Base-by-base conservation (phyloP, 2,329 filamentous ascomycete genomes). In the Fusarium armeniacum region DNA sequence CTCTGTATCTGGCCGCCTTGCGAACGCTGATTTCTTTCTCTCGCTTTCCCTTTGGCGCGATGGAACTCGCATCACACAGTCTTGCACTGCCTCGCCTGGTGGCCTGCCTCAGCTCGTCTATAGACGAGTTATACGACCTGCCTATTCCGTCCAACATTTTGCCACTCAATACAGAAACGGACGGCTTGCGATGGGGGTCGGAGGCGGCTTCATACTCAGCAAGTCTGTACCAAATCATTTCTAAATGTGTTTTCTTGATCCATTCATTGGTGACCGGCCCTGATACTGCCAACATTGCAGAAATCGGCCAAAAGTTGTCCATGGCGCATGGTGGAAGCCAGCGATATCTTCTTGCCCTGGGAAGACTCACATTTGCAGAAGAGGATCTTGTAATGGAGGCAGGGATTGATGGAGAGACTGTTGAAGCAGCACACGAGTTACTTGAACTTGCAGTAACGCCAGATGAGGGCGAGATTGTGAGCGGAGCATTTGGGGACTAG, bases 371-470 rank as follows among this genome's bases (percentile, higher is more conserved):
- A 0, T 98, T 97, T 77, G 90, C 89, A 8, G 88, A 90, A 51
- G 93, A 97, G 65, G 91, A 93, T 32, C 79, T 92, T 11, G 86
- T 96, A 13, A 84, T 97, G 30, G 94, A 98, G 79, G 83, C 85
- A 2, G 90, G 90, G 0, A 91, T 97, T 55, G 91, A 92, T 36
- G 87, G 91, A 30, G 92, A 93, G 68, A 93, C 93, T 1, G 88
- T 91, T 2, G 92, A 95, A 68, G 89, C 91, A 79, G 95, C 96
- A 5, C 90, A 95, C 72, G 89, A 92, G 75, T 83, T 99, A 67
- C 79, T 98, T 40, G 93, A 97, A 77, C 84, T 93, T 65, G 88
- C 89, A 4, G 88, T 97, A 24, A 96, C 92, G 55, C 91, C 93
- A 1, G 92, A 97, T 41, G 85, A 87, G 58, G 85, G 85, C 3